Evolutionary conservation across 495 filamentous ascomycete species (phyloP).

Genomic region (Stereocaulon alpinum): DNA sequence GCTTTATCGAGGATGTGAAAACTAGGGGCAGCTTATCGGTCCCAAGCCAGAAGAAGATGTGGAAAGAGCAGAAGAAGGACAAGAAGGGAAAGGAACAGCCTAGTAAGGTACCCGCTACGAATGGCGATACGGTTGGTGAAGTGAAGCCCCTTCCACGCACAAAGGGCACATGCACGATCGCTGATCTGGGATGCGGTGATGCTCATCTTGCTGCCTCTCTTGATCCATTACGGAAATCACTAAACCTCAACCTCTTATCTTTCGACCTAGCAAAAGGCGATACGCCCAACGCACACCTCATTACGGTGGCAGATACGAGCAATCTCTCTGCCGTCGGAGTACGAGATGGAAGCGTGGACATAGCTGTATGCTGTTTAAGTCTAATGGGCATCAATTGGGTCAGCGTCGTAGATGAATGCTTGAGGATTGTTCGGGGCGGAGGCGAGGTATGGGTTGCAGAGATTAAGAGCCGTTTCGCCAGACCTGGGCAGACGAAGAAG

Average conservation of each 20-base stretch:
- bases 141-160: constrained; percentile 37
- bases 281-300: constrained; percentile 38
- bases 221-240: constrained; percentile 40
- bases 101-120: constrained; percentile 20
- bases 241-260: constrained; percentile 56
- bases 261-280: constrained; percentile 57
- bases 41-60: constrained; percentile 17
- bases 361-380: constrained; percentile 88
- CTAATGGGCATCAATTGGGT: constrained; percentile 99
- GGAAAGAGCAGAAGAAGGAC: constrained; percentile 23
- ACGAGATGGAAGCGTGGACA: constrained; percentile 58
- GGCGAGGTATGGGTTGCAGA: constrained; percentile 95
- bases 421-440: constrained; percentile 59
- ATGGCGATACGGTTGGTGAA: constrained; percentile 28
- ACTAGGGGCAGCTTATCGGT: constrained; percentile 37
- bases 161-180: constrained; percentile 60
- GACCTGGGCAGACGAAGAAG: constrained; percentile 43
- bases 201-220: constrained; percentile 55
- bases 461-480: constrained; percentile 83
- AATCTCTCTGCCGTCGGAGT: constrained; percentile 51
- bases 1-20: constrained; percentile 60
- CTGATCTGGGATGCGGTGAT: constrained; percentile 77
- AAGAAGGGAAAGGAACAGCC: constrained; percentile 21
- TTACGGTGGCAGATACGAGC: constrained; percentile 82
- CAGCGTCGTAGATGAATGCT: constrained; percentile 77